Evolutionary conservation across 129 eudicot genomes (phyloP).

Genomic region (Centrapalus pauciflorus): DNA sequence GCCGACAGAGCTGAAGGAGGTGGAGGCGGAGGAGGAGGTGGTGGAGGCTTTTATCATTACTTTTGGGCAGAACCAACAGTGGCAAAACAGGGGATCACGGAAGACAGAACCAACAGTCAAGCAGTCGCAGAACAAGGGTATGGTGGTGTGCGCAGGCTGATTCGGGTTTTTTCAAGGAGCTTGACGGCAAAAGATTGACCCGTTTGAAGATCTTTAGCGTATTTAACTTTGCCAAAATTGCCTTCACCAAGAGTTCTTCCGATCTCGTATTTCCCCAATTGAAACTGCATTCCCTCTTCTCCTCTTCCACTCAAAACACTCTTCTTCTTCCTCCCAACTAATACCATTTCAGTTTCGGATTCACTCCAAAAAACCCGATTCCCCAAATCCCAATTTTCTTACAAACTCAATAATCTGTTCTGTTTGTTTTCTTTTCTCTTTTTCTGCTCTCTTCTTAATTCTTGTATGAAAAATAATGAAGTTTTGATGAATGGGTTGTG

Average conservation of each 20-base stretch:
- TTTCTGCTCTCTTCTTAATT: slow-evolving; percentile 7
- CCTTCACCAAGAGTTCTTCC: slow-evolving; percentile 95
- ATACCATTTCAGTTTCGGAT: slow-evolving; percentile 32
- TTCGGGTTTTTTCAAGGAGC: slow-evolving; percentile 63
- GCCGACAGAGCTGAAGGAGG: no score
- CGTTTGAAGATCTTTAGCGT: slow-evolving; percentile 55
- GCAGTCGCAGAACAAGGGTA: no score
- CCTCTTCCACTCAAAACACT: not conserved
- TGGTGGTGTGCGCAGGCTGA: no score
- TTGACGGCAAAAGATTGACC: slow-evolving; percentile 80
- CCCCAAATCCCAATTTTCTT: no score
- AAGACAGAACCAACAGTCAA: no score
- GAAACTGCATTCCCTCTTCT: slow-evolving; percentile 61
- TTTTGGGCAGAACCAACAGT: no score
- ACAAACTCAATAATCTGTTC: no score
- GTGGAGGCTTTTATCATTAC: no score
- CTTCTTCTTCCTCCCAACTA: slow-evolving; percentile 25
- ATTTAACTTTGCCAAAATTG: slow-evolving; percentile 85
- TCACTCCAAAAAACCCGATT: not conserved
- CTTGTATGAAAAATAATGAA: not conserved
- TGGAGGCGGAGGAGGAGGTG: no score
- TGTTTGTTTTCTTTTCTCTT: no score
- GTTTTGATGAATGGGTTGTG: not conserved
- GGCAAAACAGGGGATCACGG: no score
- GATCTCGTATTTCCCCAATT: slow-evolving; percentile 81